Base-by-base conservation (phyloP, 306 rosid genomes). In the Potentilla sterilis region DNA sequence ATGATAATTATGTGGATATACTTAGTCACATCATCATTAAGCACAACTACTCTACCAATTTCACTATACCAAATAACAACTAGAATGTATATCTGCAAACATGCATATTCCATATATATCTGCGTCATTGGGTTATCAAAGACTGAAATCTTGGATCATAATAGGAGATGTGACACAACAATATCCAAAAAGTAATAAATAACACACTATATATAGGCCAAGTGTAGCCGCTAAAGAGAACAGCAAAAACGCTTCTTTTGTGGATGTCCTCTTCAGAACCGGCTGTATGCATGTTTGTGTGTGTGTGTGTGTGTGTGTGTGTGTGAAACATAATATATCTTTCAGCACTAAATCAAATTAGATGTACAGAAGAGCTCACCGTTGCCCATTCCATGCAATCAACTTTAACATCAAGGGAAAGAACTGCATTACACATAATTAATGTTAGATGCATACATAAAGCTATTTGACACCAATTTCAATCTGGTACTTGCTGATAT, bases 331-430 rank as follows among this genome's bases (percentile, higher is more conserved):
- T 16, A 37, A 18, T 64, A 19, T 63, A n/a, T 66, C 78, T 40
- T 70, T 48, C 78, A 34, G 54, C 40, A 77, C 69, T 41, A 47
- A 47, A 57, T 72, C 78, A 70, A 70, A 81, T 38, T 34, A 77
- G 22, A 79, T 37, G 19, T 52, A 77, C 49, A 15, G 19, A 52
- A 67, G 37, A 75, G 76, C 85, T 81, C 79, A 95, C 97, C 86
- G 90, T 83, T 92, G 93, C 58, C 92, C 96, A 83, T 95, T 88
- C 98, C 97, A 95, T 18, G 93, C 96, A 44, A 92, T 87, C 89
- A 95, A 85, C 88, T 95, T 95, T 76, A 95, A 86, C 86, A 95
- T 69, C 88, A 95, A 82, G 12, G 98, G 98, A 87, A 87, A 95
- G 83, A 95, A 95, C 98, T 95, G 95, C 88, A 87, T 42, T 42